phyloP scores from a whole-genome alignment of 495 filamentous ascomycete species.

The Immersiella caudata region DNA sequence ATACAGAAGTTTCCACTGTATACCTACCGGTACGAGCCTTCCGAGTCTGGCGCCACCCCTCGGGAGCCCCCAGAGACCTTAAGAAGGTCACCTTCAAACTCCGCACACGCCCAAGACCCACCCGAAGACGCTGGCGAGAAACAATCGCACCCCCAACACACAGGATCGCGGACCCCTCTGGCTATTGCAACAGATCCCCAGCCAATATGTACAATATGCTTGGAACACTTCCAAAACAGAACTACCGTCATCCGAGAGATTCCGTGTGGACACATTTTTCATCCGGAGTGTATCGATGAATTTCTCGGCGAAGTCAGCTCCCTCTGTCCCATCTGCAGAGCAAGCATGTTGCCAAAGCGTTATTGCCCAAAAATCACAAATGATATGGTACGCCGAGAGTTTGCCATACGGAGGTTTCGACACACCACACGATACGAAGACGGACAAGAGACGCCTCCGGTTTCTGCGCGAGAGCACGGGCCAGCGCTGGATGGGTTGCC shows the following conservation, averaged over 20 bases:
- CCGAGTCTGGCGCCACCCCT: conserved; percentile 16
- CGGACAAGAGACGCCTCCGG: neutral
- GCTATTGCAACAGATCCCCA: conserved; percentile 58
- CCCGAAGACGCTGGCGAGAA: neutral
- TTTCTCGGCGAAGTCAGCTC: conserved; percentile 72
- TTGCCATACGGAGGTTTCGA: conserved; percentile 52
- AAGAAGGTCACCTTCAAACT: conserved; percentile 12
- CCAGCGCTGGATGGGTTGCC: neutral
- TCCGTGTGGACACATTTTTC: conserved; percentile 88
- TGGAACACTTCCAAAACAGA: conserved; percentile 73
- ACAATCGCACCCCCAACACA: too few species aligned
- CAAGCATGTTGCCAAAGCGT: conserved; percentile 66
- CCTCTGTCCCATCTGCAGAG: conserved; percentile 87
- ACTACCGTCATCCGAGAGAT: conserved; percentile 76
- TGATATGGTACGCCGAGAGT: conserved; percentile 76
- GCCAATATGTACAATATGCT: conserved; percentile 80
- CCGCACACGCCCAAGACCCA: neutral
- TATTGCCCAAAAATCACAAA: conserved; percentile 78
- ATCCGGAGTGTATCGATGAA: conserved; percentile 83
- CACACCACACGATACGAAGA: conserved; percentile 19
- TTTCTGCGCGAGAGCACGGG: too few species aligned
- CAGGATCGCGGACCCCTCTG: conserved; percentile 7
- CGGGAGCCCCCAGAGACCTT: conserved; percentile 27
- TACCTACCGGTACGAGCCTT: conserved; percentile 61
- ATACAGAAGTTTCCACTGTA: conserved; percentile 75